A percentile compares a stretch with the other conserved stretches of the same genome.
Conservation (phyloP, 139 green algal species). For the Parachlorella kessleri region DNA sequence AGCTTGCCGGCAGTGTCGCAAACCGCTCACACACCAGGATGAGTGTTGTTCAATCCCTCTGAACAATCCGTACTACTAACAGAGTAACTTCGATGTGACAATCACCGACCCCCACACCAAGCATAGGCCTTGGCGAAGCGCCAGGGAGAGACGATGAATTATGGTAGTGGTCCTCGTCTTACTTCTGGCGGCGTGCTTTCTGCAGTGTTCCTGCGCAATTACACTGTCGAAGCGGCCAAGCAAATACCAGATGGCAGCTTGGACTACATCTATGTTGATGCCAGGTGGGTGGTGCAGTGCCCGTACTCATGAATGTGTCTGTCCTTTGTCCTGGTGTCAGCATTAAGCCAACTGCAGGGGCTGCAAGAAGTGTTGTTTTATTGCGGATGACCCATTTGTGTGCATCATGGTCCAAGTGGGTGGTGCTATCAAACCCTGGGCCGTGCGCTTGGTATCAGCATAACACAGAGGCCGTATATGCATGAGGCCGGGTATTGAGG, state of each 20-base stretch:
- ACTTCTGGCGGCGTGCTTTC: too few species aligned
- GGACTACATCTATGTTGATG: slow-evolving; percentile 60
- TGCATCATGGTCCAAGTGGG: background rate
- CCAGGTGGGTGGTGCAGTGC: background rate
- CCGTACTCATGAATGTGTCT: background rate
- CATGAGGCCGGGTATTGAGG: too few species aligned
- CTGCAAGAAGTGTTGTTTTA: background rate
- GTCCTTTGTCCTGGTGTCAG: background rate
- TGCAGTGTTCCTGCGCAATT: slow-evolving; percentile 24
- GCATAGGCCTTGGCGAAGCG: too few species aligned
- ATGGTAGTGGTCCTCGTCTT: too few species aligned
- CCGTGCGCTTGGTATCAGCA: background rate
- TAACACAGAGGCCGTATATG: background rate
- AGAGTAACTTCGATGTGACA: background rate
- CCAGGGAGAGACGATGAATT: too few species aligned
- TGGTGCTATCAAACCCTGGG: background rate
- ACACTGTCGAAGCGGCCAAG: slow-evolving; percentile 26
- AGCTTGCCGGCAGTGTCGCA: background rate
- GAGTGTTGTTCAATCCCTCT: background rate
- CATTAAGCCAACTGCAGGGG: background rate
- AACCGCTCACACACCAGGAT: background rate
- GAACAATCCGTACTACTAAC: background rate
- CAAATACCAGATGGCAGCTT: slow-evolving; percentile 34
- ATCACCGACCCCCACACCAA: too few species aligned
- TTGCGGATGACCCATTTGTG: background rate